Evolutionary conservation across 345 rosid genomes (phyloP).

Genomic region (Aquilaria yunnanensis): DNA sequence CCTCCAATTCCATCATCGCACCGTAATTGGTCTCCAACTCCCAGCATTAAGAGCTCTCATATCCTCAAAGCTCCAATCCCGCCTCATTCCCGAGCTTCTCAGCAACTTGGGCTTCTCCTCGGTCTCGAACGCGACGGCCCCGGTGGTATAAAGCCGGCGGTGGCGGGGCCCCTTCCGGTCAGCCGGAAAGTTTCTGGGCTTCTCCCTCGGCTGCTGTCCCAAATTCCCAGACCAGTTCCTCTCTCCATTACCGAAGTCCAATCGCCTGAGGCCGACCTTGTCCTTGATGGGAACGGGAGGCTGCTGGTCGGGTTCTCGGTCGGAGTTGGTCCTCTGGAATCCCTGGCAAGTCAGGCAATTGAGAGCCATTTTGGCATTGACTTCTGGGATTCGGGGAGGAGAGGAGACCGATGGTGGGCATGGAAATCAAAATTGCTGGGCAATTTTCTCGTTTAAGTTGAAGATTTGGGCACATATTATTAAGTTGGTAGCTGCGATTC

Average conservation of each 20-base stretch:
- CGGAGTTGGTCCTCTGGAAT: slow-evolving; percentile 28
- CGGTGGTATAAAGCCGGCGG: slow-evolving; percentile 33
- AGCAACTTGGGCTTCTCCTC: slow-evolving; percentile 57
- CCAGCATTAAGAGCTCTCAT: too few species aligned
- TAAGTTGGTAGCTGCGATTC: not conserved
- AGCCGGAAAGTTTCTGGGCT: slow-evolving; percentile 11
- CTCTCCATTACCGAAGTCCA: slow-evolving; percentile 19
- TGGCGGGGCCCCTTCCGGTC: slow-evolving; percentile 31
- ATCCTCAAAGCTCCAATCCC: slow-evolving; percentile 97
- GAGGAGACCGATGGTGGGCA: not conserved
- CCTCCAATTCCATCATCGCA: too few species aligned
- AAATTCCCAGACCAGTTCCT: slow-evolving; percentile 45
- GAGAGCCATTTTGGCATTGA: slow-evolving; percentile 33
- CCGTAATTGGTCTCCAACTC: too few species aligned
- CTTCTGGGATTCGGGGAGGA: not conserved
- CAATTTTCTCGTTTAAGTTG: not conserved
- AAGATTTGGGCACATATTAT: slow-evolving; percentile 1
- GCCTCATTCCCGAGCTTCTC: slow-evolving; percentile 79
- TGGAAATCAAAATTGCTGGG: not conserved
- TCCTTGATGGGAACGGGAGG: not conserved
- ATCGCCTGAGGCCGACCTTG: not conserved
- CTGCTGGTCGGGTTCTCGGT: slow-evolving; percentile 6
- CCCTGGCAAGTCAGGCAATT: slow-evolving; percentile 55
- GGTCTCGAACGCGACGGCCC: slow-evolving; percentile 15
- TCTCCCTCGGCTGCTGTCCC: slow-evolving; percentile 17